phyloP scores from a whole-genome alignment of 2,329 filamentous ascomycete species.

The Aureobasidium sp. region DNA sequence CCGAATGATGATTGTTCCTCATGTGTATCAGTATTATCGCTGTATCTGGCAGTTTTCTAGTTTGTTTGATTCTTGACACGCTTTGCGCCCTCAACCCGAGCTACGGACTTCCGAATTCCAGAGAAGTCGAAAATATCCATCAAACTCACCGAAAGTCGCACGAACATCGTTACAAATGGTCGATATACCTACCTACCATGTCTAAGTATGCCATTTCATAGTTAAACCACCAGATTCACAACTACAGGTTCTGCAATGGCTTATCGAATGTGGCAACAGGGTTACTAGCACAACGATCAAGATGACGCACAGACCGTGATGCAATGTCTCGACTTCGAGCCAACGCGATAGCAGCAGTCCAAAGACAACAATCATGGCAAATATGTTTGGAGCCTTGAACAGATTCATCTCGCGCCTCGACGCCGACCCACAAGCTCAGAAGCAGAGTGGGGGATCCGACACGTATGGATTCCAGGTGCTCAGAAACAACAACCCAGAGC shows the following conservation, averaged over 20 bases:
- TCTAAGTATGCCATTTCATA: too few relatives aligned
- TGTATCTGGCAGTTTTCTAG: background rate
- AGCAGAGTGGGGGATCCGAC: slow-evolving; percentile 47
- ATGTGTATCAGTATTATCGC: background rate
- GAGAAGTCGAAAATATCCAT: too few relatives aligned
- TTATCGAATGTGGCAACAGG: background rate
- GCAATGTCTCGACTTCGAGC: background rate
- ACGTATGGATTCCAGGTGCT: slow-evolving; percentile 91
- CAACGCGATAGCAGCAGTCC: background rate
- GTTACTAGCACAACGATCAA: background rate
- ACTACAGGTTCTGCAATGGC: too few relatives aligned
- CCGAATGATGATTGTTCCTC: background rate
- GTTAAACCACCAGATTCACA: too few relatives aligned
- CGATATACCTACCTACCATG: too few relatives aligned
- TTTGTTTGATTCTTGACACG: too few relatives aligned
- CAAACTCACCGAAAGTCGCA: too few relatives aligned
- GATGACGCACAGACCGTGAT: background rate
- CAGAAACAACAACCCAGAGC: slow-evolving; percentile 71
- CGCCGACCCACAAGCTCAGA: slow-evolving; percentile 53
- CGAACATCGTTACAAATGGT: too few relatives aligned
- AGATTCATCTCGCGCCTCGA: slow-evolving; percentile 91
- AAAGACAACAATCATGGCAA: slow-evolving; percentile 21
- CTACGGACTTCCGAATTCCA: too few relatives aligned
- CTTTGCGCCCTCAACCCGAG: too few relatives aligned
- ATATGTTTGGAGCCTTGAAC: slow-evolving; percentile 90